Evolutionary conservation across 495 filamentous ascomycete genomes (phyloP).

Genomic region (Darksidea phi): DNA sequence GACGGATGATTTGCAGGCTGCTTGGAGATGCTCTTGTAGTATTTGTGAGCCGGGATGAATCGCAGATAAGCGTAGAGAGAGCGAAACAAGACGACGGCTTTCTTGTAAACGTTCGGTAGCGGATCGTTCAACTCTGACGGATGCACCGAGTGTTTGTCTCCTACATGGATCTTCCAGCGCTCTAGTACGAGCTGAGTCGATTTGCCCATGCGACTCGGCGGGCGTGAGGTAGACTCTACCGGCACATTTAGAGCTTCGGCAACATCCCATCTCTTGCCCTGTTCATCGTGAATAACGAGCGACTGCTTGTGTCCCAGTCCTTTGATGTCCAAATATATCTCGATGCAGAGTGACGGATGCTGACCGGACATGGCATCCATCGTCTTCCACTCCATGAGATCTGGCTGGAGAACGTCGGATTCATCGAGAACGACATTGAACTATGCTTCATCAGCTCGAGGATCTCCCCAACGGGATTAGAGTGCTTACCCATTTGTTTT

Average conservation of each 20-base stretch:
- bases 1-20: conserved; percentile 64
- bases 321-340: conserved; percentile 81
- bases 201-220: conserved; percentile 54
- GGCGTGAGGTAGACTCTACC: conserved; percentile 43
- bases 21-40: conserved; percentile 55
- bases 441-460: conserved; percentile 49
- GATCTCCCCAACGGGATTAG: neutral
- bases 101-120: conserved; percentile 91
- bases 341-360: conserved; percentile 84
- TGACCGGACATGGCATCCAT: conserved; percentile 73
- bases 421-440: conserved; percentile 95
- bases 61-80: conserved; percentile 83
- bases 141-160: conserved; percentile 52
- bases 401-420: conserved; percentile 77
- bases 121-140: conserved; percentile 65
- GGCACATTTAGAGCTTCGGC: conserved; percentile 73
- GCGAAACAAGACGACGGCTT: conserved; percentile 88
- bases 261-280: conserved; percentile 91
- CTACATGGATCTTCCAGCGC: conserved; percentile 83
- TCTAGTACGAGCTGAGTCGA: conserved; percentile 75
- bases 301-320: conserved; percentile 81
- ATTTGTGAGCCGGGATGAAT: conserved; percentile 84
- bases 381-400: conserved; percentile 73
- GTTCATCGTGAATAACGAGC: conserved; percentile 79
- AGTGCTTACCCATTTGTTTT: conserved; percentile 89